Evolutionary conservation across 192 early-diverging fungal species (phyloP).

Genomic region (Gigaspora rosea): DNA sequence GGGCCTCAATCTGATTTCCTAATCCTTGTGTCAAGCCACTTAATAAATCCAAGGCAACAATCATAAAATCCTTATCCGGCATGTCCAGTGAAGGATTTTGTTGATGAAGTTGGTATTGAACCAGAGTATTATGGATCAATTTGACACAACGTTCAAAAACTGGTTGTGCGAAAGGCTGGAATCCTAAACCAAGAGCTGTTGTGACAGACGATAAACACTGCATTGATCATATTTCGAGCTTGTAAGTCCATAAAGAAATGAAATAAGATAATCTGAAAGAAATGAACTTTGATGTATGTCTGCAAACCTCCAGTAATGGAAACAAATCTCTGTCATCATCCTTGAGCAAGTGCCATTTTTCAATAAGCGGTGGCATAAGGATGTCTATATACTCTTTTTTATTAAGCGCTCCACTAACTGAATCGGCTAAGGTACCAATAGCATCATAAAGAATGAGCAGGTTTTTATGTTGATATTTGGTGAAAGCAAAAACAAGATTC

Average conservation of each 20-base stretch:
- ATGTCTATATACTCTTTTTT: constrained; percentile 78
- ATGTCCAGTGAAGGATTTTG: constrained; percentile 58
- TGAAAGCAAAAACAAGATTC: constrained; percentile 80
- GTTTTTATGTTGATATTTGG: constrained; percentile 95
- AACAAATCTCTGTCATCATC: constrained; percentile 93
- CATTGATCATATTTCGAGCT: neutral
- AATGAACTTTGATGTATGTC: neutral
- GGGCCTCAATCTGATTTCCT: constrained; percentile 68
- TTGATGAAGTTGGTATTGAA: constrained; percentile 57
- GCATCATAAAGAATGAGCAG: constrained; percentile 95
- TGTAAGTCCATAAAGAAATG: neutral
- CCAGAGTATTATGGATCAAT: constrained; percentile 81
- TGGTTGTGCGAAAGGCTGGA: constrained; percentile 79
- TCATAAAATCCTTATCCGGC: constrained; percentile 96
- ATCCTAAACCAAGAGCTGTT: constrained; percentile 82
- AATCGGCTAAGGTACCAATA: constrained; percentile 95
- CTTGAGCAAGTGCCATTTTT: constrained; percentile 79
- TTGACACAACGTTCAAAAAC: constrained; percentile 91
- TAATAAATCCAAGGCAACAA: constrained; percentile 94
- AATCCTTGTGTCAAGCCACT: constrained; percentile 93
- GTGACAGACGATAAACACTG: constrained; percentile 88
- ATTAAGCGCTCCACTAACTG: constrained; percentile 81
- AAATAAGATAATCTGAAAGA: neutral
- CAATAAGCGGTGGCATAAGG: constrained; percentile 85
- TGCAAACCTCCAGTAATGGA: constrained; percentile 78